Evolutionary conservation across 2,329 filamentous ascomycete species (phyloP).

Genomic region (Aspergillus sp.): DNA sequence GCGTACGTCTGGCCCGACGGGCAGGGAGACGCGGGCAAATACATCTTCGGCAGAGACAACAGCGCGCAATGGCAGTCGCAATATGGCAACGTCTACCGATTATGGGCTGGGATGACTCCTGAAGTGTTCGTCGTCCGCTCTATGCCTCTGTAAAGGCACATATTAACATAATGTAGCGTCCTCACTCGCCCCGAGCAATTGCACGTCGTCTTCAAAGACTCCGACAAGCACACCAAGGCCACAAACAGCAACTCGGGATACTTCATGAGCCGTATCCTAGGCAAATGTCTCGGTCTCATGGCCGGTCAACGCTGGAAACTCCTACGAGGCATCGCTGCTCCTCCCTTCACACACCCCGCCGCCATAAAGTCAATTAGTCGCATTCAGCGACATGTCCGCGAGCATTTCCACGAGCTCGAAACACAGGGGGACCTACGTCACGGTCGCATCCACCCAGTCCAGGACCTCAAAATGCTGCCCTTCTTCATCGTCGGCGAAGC

Average conservation of each 20-base stretch:
- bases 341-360: conserved; percentile 1
- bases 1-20: conserved; percentile 36
- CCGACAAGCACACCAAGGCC: conserved; percentile 46
- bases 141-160: background rate
- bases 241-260: conserved; percentile 43
- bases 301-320: conserved; percentile 1
- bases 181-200: conserved; percentile 38
- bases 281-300: conserved; percentile 46
- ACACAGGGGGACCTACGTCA: background rate
- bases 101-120: conserved; percentile 38
- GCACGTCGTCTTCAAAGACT: conserved; percentile 43
- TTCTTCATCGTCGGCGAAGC: conserved; percentile 42
- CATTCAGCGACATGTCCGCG: conserved; percentile 6
- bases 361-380: background rate
- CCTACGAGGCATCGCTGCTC: background rate
- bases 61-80: conserved; percentile 31
- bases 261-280: conserved; percentile 42
- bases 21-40: conserved; percentile 43
- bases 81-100: conserved; percentile 40
- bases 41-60: conserved; percentile 37
- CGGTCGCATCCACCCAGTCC: conserved; percentile 20
- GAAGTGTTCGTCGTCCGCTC: conserved; percentile 39
- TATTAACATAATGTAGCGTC: conserved; percentile 24
- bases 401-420: background rate
- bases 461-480: conserved; percentile 36